phyloP scores from a whole-genome alignment of 441 rosid species.

The Rhodomyrtus psidioides region DNA sequence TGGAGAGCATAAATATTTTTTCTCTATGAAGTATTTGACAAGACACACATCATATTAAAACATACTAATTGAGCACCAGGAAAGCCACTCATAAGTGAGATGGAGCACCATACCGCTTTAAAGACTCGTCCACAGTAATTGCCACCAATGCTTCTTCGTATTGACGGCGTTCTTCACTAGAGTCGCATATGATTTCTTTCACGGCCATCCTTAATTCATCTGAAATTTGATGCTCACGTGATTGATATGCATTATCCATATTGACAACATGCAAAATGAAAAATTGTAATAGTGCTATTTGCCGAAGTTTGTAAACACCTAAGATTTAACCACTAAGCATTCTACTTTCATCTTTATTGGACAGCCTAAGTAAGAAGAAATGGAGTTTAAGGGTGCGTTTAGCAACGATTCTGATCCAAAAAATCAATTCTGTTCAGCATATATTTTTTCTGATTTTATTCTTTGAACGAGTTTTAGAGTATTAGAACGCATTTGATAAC shows the following conservation, averaged over 20 bases:
- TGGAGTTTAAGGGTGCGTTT: too few relatives aligned
- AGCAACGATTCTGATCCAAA: too few relatives aligned
- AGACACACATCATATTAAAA: background rate
- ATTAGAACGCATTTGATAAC: too few relatives aligned
- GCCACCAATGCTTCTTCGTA: slow-evolving; percentile 78
- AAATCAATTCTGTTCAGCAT: too few relatives aligned
- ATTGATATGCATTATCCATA: background rate
- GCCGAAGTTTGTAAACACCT: background rate
- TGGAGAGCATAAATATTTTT: background rate
- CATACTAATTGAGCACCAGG: background rate
- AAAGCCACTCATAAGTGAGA: background rate
- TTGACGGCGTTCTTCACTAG: slow-evolving; percentile 40
- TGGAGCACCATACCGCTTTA: slow-evolving; percentile 45
- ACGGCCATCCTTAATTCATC: slow-evolving; percentile 87
- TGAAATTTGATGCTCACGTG: slow-evolving; percentile 9
- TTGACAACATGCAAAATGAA: background rate
- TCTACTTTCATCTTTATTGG: too few relatives aligned
- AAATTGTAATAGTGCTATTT: background rate
- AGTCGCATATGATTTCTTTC: slow-evolving; percentile 73
- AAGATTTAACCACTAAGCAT: background rate
- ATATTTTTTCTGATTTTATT: too few relatives aligned
- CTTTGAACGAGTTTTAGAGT: too few relatives aligned
- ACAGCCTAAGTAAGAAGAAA: too few relatives aligned
- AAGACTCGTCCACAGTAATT: slow-evolving; percentile 74
- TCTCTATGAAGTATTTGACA: background rate